Percentiles rank a stretch among this genome's conserved stretches.
phyloP scores from a whole-genome alignment of 192 early-diverging fungal species.

The Gaertneriomyces sp. region DNA sequence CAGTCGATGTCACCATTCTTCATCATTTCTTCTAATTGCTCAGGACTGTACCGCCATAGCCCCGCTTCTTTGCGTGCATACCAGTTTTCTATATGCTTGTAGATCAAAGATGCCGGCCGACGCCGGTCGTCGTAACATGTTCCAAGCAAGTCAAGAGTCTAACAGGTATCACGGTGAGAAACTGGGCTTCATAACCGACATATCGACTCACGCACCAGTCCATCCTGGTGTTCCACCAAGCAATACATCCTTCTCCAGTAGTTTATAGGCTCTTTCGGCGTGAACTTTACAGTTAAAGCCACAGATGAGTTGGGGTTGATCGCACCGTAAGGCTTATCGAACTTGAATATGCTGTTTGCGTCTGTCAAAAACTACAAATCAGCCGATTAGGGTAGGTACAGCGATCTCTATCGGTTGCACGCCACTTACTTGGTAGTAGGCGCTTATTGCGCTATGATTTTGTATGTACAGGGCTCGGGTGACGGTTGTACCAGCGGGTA shows the following conservation, averaged over 20 bases:
- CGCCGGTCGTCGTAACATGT: constrained; percentile 59
- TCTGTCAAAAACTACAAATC: constrained; percentile 43
- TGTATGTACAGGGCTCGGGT: constrained; percentile 43
- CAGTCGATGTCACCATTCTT: constrained; percentile 38
- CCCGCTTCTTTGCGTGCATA: constrained; percentile 44
- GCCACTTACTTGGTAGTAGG: constrained; percentile 45
- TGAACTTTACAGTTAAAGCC: constrained; percentile 49
- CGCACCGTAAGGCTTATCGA: constrained; percentile 52
- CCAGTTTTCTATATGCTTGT: constrained; percentile 46
- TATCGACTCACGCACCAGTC: constrained; percentile 26
- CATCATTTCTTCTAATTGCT: constrained; percentile 58
- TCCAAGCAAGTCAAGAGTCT: constrained; percentile 51
- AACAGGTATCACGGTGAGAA: background rate
- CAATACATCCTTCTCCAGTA: constrained; percentile 57
- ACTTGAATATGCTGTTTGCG: constrained; percentile 41
- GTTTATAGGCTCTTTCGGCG: constrained; percentile 53
- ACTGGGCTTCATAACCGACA: no score
- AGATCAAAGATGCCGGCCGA: constrained; percentile 49
- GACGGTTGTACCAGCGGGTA: constrained; percentile 32
- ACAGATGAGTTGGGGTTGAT: constrained; percentile 50
- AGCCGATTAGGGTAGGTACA: background rate
- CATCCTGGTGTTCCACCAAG: constrained; percentile 55
- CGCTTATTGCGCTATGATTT: constrained; percentile 39
- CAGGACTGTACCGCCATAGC: constrained; percentile 49
- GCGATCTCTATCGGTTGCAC: no score